Evolutionary conservation across 768 basidiomycete genomes (phyloP).

Genomic region (Polyporus arcularius): DNA sequence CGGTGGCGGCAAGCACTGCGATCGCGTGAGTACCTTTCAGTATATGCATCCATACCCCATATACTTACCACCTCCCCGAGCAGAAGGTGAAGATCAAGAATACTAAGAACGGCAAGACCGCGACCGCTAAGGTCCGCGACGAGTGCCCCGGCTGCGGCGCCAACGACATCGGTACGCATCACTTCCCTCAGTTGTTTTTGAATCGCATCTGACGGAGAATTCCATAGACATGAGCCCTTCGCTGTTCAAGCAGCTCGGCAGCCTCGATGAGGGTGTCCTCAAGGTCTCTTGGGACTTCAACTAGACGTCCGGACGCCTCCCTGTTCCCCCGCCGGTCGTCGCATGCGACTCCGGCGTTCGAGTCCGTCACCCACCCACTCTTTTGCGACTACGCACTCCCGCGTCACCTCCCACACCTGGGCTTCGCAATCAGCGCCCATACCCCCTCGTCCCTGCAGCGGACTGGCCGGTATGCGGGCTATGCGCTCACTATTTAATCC

Average conservation of each 20-base stretch:
- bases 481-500: not conserved
- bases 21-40: constrained; percentile 45
- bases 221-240: constrained; percentile 64
- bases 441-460: constrained; percentile 2
- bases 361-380: too few relatives aligned
- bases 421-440: not conserved
- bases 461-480: constrained; percentile 1
- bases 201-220: not conserved
- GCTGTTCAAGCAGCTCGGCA: constrained; percentile 54
- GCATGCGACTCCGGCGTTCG: too few relatives aligned
- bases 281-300: constrained; percentile 62
- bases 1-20: constrained; percentile 56
- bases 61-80: too few relatives aligned
- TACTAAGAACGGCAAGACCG: constrained; percentile 50
- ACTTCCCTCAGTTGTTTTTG: not conserved
- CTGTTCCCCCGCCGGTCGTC: not conserved
- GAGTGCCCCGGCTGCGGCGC: constrained; percentile 57
- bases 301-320: not conserved
- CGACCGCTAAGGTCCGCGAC: constrained; percentile 55
- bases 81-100: constrained; percentile 30
- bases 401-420: not conserved
- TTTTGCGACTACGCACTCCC: not conserved
- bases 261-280: constrained; percentile 50
- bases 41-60: too few relatives aligned
- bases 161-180: constrained; percentile 54